Evolutionary conservation across 108 stramenopile genomes (phyloP).

Genomic region (Nannochloropsis gaditana): DNA sequence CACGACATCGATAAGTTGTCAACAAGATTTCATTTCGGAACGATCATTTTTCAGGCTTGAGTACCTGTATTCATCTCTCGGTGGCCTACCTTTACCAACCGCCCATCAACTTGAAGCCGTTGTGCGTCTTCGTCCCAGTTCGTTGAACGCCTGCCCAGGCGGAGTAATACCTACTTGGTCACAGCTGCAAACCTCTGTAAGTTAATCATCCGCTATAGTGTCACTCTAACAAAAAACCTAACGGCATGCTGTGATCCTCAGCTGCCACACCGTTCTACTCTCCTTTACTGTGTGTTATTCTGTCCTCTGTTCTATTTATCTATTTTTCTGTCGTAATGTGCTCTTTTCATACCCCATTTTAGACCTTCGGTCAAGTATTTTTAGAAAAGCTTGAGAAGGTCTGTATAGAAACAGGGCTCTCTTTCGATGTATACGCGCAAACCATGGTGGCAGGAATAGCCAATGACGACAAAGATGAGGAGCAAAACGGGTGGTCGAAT

Average conservation of each 20-base stretch:
- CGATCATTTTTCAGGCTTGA: neutral
- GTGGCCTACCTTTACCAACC: conserved; percentile 2
- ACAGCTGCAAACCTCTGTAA: neutral
- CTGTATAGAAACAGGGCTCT: neutral
- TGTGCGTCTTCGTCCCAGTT: neutral
- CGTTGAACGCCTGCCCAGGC: conserved; percentile 3
- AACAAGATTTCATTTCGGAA: neutral
- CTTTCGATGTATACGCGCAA: neutral
- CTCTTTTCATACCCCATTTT: neutral
- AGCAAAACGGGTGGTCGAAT: neutral
- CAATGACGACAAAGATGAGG: neutral
- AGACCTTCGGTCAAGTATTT: neutral
- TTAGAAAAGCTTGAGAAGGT: neutral
- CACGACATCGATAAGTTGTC: too few relatives aligned
- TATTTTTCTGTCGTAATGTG: too few relatives aligned
- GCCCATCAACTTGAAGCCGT: conserved; percentile 15
- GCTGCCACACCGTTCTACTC: too few relatives aligned
- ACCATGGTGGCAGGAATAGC: neutral
- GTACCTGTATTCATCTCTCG: neutral
- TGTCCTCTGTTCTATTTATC: too few relatives aligned
- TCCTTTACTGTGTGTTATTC: too few relatives aligned
- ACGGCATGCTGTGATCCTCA: too few relatives aligned
- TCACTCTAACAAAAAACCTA: too few relatives aligned
- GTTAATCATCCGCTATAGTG: neutral
- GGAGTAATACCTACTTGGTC: neutral